Evolutionary conservation across 179 eudicot genomes (phyloP).

Genomic region (Dionaea muscipula): DNA sequence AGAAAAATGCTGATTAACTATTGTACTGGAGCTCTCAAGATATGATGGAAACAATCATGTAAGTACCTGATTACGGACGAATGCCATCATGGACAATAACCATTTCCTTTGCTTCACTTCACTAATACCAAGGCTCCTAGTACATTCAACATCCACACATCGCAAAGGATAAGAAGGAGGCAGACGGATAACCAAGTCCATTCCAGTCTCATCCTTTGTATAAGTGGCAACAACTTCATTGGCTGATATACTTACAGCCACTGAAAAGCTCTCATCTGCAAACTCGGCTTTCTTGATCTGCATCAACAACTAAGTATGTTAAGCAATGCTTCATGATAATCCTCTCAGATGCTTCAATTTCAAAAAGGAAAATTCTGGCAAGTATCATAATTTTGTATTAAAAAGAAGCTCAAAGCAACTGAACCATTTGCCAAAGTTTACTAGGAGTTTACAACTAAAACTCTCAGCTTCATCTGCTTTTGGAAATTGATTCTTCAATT

Average conservation of each 20-base stretch:
- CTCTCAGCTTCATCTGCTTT: no score
- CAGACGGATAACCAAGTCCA: slow-evolving; percentile 93
- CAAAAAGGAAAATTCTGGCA: not conserved
- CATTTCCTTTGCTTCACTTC: slow-evolving; percentile 94
- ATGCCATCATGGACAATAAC: slow-evolving; percentile 75
- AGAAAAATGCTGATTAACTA: no score
- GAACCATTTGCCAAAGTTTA: no score
- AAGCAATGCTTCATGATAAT: not conserved
- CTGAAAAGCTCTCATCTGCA: slow-evolving; percentile 74
- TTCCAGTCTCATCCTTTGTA: slow-evolving; percentile 90
- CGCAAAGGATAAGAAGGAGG: slow-evolving; percentile 85
- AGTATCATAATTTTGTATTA: not conserved
- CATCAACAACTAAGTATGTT: slow-evolving; percentile 12
- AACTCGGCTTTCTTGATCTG: slow-evolving; percentile 85
- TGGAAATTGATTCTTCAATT: no score
- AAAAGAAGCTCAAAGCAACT: not conserved
- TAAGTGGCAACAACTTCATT: slow-evolving; percentile 94
- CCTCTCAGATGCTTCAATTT: not conserved
- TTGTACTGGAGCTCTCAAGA: no score
- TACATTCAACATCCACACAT: slow-evolving; percentile 78
- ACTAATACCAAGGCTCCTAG: slow-evolving; percentile 86
- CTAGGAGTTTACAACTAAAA: no score
- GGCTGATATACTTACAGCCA: slow-evolving; percentile 90
- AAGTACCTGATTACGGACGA: slow-evolving; percentile 82
- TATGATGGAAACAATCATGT: not conserved